Evolutionary conservation across 2,329 filamentous ascomycete genomes (phyloP).

Genomic region (Orbilia ellipsospora): DNA sequence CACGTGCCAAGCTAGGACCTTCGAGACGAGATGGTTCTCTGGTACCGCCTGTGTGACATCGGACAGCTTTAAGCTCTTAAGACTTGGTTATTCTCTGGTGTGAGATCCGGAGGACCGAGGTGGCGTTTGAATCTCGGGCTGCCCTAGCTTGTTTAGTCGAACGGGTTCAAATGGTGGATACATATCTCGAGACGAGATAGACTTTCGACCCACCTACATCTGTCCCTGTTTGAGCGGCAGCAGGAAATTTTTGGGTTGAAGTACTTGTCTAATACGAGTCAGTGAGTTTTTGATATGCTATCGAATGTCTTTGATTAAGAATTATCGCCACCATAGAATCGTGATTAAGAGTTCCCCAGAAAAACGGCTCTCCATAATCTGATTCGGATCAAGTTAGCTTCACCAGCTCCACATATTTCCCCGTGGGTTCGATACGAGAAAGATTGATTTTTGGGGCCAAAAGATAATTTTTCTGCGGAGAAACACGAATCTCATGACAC

Average conservation of each 20-base stretch:
- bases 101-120: too few relatives aligned
- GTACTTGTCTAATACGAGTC: not conserved
- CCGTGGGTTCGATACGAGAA: slow-evolving; percentile 38
- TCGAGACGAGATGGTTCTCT: slow-evolving; percentile 24
- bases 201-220: not conserved
- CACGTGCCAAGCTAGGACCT: slow-evolving; percentile 31
- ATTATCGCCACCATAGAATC: too few relatives aligned
- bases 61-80: not conserved
- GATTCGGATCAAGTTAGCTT: slow-evolving; percentile 3
- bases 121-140: too few relatives aligned
- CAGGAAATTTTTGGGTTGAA: not conserved
- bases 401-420: slow-evolving; percentile 29
- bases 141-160: too few relatives aligned
- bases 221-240: not conserved
- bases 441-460: not conserved
- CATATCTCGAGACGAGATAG: slow-evolving; percentile 36
- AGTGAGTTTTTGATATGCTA: not conserved
- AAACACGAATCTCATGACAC: slow-evolving; percentile 13
- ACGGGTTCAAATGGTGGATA: not conserved
- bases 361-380: slow-evolving; percentile 14
- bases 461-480: slow-evolving; percentile 20
- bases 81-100: too few relatives aligned
- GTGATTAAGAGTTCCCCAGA: too few relatives aligned
- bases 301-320: too few relatives aligned
- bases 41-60: slow-evolving; percentile 45